A percentile compares a stretch with the other conserved stretches of the same genome.
These are phyloP conservation scores for Fusarium humuli DNA, from an alignment of 2,329 filamentous ascomycete species.

Conservation along the genomic window DNA sequence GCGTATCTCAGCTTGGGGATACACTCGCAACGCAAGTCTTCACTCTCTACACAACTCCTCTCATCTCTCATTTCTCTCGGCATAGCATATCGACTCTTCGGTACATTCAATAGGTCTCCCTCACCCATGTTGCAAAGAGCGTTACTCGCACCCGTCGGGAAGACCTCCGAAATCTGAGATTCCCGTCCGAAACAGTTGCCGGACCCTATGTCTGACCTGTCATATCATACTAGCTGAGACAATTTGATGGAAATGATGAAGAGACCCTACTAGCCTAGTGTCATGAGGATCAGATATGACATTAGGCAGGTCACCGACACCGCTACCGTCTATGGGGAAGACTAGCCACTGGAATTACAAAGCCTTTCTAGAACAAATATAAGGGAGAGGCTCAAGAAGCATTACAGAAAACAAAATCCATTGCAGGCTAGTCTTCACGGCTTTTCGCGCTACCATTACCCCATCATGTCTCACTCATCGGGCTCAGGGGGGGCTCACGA, in stretches of 20 bases:
- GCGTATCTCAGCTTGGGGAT: not conserved
- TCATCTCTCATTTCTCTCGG: not conserved
- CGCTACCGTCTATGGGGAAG: too few species aligned
- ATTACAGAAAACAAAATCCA: not conserved
- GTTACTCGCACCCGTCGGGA: conserved; percentile 16
- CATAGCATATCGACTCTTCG: not conserved
- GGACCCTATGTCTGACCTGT: conserved; percentile 25
- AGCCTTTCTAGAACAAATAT: not conserved
- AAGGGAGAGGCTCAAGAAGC: not conserved
- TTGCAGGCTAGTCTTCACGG: not conserved
- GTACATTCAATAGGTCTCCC: not conserved
- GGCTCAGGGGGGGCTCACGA: not conserved
- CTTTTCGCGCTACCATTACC: not conserved
- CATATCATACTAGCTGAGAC: not conserved
- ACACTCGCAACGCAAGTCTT: not conserved
- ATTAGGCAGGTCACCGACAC: not conserved
- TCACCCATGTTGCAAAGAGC: not conserved
- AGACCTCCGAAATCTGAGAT: conserved; percentile 34
- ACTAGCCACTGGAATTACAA: too few species aligned
- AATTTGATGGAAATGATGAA: not conserved
- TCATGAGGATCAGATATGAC: not conserved
- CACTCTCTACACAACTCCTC: not conserved
- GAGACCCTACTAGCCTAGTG: not conserved
- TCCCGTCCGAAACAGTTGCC: conserved; percentile 31
- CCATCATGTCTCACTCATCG: not conserved